A percentile compares a stretch with the other conserved stretches of the same genome.
phyloP scores from a whole-genome alignment of 192 early-diverging fungal genomes.

The Entomortierella parvispora region DNA sequence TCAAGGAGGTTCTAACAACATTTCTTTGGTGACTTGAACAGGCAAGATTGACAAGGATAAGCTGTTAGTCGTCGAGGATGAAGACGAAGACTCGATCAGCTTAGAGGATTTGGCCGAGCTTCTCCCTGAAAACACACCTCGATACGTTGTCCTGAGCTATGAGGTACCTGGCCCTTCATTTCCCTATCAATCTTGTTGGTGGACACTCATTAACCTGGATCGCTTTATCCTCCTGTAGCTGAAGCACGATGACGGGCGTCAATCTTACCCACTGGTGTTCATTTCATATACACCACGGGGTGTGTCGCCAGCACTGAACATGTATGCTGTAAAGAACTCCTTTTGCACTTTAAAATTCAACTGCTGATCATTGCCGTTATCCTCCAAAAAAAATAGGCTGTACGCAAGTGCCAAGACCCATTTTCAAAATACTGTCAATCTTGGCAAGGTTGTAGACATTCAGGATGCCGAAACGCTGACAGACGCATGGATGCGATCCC shows the following conservation, averaged over 20 bases:
- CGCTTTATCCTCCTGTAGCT: conserved; percentile 46
- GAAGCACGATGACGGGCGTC: conserved; percentile 70
- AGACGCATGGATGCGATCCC: conserved; percentile 70
- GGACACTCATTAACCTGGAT: too few relatives aligned
- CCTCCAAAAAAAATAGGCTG: conserved; percentile 33
- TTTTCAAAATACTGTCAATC: conserved; percentile 66
- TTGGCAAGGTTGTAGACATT: conserved; percentile 81
- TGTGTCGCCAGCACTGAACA: conserved; percentile 55
- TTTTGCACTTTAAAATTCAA: too few relatives aligned
- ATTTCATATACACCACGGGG: conserved; percentile 69
- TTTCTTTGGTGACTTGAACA: background rate
- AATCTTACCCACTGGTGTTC: conserved; percentile 80
- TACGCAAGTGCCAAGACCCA: conserved; percentile 74
- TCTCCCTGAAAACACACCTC: conserved; percentile 73
- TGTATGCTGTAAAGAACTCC: conserved; percentile 62
- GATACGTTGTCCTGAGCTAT: conserved; percentile 69
- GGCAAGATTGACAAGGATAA: conserved; percentile 64
- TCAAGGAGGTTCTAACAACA: background rate
- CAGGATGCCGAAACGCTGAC: conserved; percentile 73
- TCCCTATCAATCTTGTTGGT: too few relatives aligned
- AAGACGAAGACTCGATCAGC: conserved; percentile 52
- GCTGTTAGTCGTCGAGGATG: conserved; percentile 62
- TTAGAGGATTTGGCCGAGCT: conserved; percentile 50
- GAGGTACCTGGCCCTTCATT: too few relatives aligned
- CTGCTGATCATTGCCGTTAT: too few relatives aligned